Base-by-base conservation (phyloP, 805 yeast genomes). In the Kodamaea nitidulidarum region DNA sequence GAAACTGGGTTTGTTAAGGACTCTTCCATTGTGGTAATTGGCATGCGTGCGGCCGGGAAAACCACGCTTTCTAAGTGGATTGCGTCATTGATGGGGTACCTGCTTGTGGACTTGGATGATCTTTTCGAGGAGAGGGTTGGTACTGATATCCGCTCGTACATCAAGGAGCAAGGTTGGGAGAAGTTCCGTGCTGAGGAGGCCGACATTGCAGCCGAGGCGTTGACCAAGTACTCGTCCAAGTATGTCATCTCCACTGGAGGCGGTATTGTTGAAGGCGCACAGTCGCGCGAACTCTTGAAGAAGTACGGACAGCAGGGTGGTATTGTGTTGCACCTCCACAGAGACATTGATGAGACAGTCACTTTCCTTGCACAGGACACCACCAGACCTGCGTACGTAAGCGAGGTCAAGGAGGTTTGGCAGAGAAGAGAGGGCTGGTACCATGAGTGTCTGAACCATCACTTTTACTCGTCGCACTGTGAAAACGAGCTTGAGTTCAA, bases 1-100 rank as follows among this genome's bases (percentile, higher is more conserved):
- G 22, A 20, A 8, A 8, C 7, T 20, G 22, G 22, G 7, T 20
- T 20, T 20, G 27, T 25, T n/a, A 25, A 25, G 12, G 11, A 5
- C 27, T 28, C 31, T 10, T 30, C 32, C 12, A 77, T 90, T 40
- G 75, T 88, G 35, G 75, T 91, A 28, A 84, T 93, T 57, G 98
- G 98, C 31, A 93, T 93, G 98, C 78, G 98, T 59, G 98, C 96
- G 14, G 95, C 96, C 15, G 98, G 98, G 15, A 93, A 93, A 63
- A 78, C 95, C 3, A 83, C 95, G 1, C 72, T 88, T 52, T 81
- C 96, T 30, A 72, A 76, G 45, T 84, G 95, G 82, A 78, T 85
- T 49, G 81, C 95, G 7, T 62, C 74, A 20, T 70, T 75, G 24
- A 65, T 87, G 41, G 90, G 86, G 15, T 81, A 80, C 63, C 61